Conservation (phyloP, 2,329 filamentous ascomycete species). For the Zymoseptoria passerinii region DNA sequence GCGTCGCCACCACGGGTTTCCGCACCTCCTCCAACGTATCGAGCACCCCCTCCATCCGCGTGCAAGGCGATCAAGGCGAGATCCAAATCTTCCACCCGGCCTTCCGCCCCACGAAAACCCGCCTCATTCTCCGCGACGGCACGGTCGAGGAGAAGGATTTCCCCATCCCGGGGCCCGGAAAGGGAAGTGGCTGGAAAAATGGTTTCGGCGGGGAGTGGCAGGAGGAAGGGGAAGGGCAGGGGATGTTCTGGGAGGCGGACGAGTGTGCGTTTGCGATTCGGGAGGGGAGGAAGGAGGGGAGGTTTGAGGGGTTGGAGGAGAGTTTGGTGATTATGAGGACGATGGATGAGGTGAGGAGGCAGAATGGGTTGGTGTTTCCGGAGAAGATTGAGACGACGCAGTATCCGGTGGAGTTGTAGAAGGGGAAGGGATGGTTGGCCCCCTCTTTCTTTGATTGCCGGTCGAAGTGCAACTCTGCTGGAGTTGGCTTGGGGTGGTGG, state of each 20-base stretch:
- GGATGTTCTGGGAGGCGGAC: conserved; percentile 86
- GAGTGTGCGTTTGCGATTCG: conserved; percentile 66
- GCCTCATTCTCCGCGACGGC: conserved; percentile 33
- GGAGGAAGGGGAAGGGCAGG: conserved; percentile 57
- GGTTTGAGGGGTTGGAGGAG: conserved; percentile 62
- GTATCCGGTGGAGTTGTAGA: conserved; percentile 40
- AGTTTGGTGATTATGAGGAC: conserved; percentile 78
- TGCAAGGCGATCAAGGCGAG: conserved; percentile 73
- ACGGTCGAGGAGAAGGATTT: conserved; percentile 42
- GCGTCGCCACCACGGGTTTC: conserved; percentile 54
- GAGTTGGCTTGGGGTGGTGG: too few species aligned
- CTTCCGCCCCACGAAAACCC: conserved; percentile 52
- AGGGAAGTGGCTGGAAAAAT: conserved; percentile 40
- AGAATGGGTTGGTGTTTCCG: conserved; percentile 55
- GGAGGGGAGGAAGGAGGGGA: conserved; percentile 70
- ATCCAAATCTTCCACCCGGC: conserved; percentile 70
- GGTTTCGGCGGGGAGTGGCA: conserved; percentile 36
- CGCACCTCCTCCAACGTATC: conserved; percentile 56
- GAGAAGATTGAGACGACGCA: conserved; percentile 56
- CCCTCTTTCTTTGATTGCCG: too few species aligned
- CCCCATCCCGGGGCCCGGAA: conserved; percentile 39
- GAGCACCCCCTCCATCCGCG: conserved; percentile 60
- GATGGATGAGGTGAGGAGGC: conserved; percentile 61
- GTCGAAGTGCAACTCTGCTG: too few species aligned
- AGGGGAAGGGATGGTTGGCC: too few species aligned